A percentile compares a stretch with the other conserved stretches of the same genome.
phyloP scores from a whole-genome alignment of 1,284 basidiomycete genomes.

The Fomes fomentarius region DNA sequence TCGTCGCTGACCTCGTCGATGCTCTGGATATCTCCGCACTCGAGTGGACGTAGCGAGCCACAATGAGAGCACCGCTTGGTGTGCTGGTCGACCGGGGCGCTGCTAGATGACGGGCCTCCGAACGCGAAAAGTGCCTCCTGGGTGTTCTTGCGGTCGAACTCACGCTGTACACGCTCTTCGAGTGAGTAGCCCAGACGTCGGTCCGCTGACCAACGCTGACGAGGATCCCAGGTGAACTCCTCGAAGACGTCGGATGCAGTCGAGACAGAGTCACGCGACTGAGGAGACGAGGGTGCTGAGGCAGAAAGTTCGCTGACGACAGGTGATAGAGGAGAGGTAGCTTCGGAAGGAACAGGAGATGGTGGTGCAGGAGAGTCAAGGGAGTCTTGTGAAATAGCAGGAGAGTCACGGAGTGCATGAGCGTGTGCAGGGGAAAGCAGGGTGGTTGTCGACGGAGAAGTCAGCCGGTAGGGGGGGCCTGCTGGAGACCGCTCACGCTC shows the following conservation, averaged over 20 bases:
- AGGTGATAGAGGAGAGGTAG: no score
- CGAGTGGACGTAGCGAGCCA: constrained; percentile 24
- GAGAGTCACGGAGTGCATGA: constrained; percentile 16
- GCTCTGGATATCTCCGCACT: constrained; percentile 20
- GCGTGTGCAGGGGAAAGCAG: constrained; percentile 16
- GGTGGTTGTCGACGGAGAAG: constrained; percentile 22
- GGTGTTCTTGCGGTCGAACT: constrained; percentile 29
- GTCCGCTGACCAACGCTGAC: constrained; percentile 37
- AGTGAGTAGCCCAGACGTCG: constrained; percentile 31
- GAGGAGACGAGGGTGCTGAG: constrained; percentile 9
- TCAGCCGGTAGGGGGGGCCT: constrained; percentile 11
- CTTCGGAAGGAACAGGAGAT: background rate
- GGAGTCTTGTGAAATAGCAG: constrained; percentile 3
- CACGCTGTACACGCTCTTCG: constrained; percentile 32
- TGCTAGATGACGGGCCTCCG: constrained; percentile 8
- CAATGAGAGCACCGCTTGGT: constrained; percentile 29
- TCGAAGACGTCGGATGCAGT: constrained; percentile 29
- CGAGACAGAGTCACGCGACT: constrained; percentile 18
- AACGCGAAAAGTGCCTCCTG: constrained; percentile 19
- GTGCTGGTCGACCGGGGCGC: constrained; percentile 4
- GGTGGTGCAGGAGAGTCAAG: background rate
- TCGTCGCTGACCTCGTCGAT: constrained; percentile 24
- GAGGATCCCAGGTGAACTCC: constrained; percentile 27
- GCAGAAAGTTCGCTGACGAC: no score
- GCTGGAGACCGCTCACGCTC: constrained; percentile 8